phyloP scores from a whole-genome alignment of 768 basidiomycete genomes.

The Flagelloscypha sp. region DNA sequence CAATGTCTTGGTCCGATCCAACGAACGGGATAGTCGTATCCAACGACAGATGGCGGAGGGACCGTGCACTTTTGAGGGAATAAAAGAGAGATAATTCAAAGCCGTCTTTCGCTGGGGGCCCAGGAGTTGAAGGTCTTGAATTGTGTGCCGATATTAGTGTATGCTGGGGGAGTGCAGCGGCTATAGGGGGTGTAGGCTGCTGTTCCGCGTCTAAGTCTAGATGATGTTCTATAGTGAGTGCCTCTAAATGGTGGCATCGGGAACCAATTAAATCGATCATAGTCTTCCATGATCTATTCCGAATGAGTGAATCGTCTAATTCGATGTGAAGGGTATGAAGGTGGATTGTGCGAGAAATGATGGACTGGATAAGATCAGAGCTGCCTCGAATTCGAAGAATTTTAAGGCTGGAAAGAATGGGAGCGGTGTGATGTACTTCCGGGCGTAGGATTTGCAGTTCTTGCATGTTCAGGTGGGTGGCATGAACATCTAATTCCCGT shows the following conservation, averaged over 20 bases:
- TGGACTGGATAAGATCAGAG: slow-evolving; percentile 21
- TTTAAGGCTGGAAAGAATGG: slow-evolving; percentile 27
- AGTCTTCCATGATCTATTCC: slow-evolving; percentile 23
- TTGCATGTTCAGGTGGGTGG: slow-evolving; percentile 25
- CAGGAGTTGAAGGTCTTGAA: slow-evolving; percentile 12
- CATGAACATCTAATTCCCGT: slow-evolving; percentile 35
- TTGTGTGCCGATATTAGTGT: slow-evolving; percentile 9
- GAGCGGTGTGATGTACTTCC: not conserved
- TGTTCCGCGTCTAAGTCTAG: slow-evolving; percentile 22
- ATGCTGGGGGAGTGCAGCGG: slow-evolving; percentile 9
- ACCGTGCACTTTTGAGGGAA: slow-evolving; percentile 23
- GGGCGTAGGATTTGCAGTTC: slow-evolving; percentile 7
- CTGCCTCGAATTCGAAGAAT: slow-evolving; percentile 33
- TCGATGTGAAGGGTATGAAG: slow-evolving; percentile 33
- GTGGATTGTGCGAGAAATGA: slow-evolving; percentile 22
- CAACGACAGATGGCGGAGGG: slow-evolving; percentile 27
- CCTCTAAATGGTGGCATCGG: slow-evolving; percentile 22
- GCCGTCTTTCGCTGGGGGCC: not conserved
- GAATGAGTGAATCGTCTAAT: slow-evolving; percentile 18
- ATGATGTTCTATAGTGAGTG: slow-evolving; percentile 36
- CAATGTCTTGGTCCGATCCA: slow-evolving; percentile 30
- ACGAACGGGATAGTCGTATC: slow-evolving; percentile 32
- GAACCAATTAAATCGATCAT: slow-evolving; percentile 23
- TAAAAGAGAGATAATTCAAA: slow-evolving; percentile 11
- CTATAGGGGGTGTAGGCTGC: slow-evolving; percentile 8